These are phyloP conservation scores for Penicillium oxalicum DNA, from an alignment of 2,329 filamentous ascomycete species.

Conservation along the genomic window DNA sequence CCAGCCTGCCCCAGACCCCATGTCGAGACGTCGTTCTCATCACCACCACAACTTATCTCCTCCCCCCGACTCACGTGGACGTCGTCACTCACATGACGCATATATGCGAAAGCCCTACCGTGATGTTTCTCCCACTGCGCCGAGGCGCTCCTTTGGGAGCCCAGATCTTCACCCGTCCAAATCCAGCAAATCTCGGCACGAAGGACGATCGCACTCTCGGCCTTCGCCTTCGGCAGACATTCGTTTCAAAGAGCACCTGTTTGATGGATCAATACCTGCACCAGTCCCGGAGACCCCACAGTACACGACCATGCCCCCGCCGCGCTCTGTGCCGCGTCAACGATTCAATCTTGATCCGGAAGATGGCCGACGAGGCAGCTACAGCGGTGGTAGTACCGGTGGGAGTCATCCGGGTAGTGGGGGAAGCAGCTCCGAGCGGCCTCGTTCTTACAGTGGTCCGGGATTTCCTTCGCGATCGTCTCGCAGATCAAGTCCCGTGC, in stretches of 20 bases:
- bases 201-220: constrained; percentile 15
- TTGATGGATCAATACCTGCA: constrained; percentile 13
- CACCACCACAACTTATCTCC: constrained; percentile 26
- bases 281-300: constrained; percentile 15
- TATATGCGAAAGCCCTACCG: constrained; percentile 26
- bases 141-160: constrained; percentile 3
- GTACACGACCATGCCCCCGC: constrained; percentile 12
- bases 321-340: constrained; percentile 13
- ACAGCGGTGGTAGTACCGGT: constrained; percentile 16
- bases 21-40: constrained; percentile 11
- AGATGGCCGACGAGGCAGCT: constrained; percentile 22
- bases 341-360: constrained; percentile 24
- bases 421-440: constrained; percentile 20
- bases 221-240: constrained; percentile 7
- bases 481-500: constrained; percentile 16
- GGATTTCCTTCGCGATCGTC: constrained; percentile 9
- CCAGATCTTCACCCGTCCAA: constrained; percentile 10
- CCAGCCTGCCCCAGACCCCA: constrained; percentile 1
- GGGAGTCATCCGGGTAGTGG: constrained; percentile 20
- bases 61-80: constrained; percentile 17
- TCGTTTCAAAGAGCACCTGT: constrained; percentile 24
- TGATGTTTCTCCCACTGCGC: constrained; percentile 23
- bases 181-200: constrained; percentile 7
- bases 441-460: constrained; percentile 19
- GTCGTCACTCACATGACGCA: constrained; percentile 36